Conservation (phyloP, 2,329 filamentous ascomycete species). For the Ophiostoma sp. region DNA sequence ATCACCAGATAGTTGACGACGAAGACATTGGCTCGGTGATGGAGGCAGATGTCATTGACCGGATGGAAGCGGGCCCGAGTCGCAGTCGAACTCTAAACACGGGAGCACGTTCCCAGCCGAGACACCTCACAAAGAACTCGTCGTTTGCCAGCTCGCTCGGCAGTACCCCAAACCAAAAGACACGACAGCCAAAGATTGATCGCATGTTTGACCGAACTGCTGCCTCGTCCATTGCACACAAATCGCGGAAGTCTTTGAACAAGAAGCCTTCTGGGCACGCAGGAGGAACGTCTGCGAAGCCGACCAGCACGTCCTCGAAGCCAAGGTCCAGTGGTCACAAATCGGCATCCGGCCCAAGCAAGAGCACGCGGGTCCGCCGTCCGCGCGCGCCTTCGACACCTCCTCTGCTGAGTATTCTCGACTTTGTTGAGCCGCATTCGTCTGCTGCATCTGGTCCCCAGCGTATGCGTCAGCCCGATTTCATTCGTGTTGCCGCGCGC, state of each 20-base stretch:
- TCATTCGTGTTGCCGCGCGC: constrained; percentile 57
- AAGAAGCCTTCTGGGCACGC: not conserved
- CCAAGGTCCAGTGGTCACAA: not conserved
- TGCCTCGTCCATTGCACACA: constrained; percentile 49
- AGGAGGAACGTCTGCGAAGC: not conserved
- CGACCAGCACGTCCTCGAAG: not conserved
- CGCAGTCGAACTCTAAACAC: constrained; percentile 31
- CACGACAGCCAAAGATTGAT: constrained; percentile 34
- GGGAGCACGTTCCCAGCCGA: constrained; percentile 27
- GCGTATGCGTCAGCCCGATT: constrained; percentile 40
- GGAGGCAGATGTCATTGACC: constrained; percentile 50
- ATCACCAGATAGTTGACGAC: constrained; percentile 39
- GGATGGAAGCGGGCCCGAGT: constrained; percentile 44
- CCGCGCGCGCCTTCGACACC: constrained; percentile 27
- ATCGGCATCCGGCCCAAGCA: not conserved
- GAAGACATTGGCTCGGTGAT: constrained; percentile 41
- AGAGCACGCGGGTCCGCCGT: not conserved
- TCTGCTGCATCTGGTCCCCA: not conserved
- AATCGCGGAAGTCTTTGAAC: not conserved
- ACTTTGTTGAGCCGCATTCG: constrained; percentile 45
- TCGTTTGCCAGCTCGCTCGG: constrained; percentile 31
- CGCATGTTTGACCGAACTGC: constrained; percentile 35
- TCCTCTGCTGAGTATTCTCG: constrained; percentile 56
- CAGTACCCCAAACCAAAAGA: constrained; percentile 28
- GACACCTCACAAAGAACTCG: constrained; percentile 25